Conservation (phyloP, 192 early-diverging fungal genomes). For the Linnemannia zychae region DNA sequence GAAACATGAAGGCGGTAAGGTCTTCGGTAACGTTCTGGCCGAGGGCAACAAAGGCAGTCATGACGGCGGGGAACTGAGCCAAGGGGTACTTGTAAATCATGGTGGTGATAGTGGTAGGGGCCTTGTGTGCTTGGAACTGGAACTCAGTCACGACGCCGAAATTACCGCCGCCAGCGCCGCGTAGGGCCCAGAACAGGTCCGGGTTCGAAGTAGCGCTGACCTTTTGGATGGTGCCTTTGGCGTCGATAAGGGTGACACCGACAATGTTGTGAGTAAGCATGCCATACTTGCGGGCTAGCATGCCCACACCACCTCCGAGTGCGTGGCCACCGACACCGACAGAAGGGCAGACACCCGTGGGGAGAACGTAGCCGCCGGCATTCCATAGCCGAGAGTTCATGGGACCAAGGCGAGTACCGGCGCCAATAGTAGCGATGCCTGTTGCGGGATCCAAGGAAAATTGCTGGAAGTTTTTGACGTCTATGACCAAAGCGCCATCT, state of each 20-base stretch:
- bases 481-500: conserved; percentile 62
- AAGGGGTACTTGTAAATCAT: too few relatives aligned
- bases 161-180: conserved; percentile 65
- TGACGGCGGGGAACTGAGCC: too few relatives aligned
- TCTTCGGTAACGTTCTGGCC: too few relatives aligned
- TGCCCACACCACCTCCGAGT: conserved; percentile 63
- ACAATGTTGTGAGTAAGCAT: conserved; percentile 60
- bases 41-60: too few relatives aligned
- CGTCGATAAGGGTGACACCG: conserved; percentile 46
- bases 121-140: conserved; percentile 25
- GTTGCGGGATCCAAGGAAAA: conserved; percentile 30
- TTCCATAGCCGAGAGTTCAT: conserved; percentile 57
- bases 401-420: conserved; percentile 66
- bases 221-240: conserved; percentile 54
- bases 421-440: conserved; percentile 48
- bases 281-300: conserved; percentile 61
- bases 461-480: conserved; percentile 55
- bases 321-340: conserved; percentile 67
- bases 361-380: conserved; percentile 47
- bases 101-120: too few relatives aligned
- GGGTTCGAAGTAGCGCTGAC: conserved; percentile 35
- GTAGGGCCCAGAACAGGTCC: conserved; percentile 71
- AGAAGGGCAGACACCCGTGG: conserved; percentile 63
- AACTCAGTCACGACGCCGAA: conserved; percentile 58
- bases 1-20: too few relatives aligned